These are phyloP conservation scores for Aspergillus brasiliensis DNA, from an alignment of 2,329 filamentous ascomycete species.

Conservation along the genomic window DNA sequence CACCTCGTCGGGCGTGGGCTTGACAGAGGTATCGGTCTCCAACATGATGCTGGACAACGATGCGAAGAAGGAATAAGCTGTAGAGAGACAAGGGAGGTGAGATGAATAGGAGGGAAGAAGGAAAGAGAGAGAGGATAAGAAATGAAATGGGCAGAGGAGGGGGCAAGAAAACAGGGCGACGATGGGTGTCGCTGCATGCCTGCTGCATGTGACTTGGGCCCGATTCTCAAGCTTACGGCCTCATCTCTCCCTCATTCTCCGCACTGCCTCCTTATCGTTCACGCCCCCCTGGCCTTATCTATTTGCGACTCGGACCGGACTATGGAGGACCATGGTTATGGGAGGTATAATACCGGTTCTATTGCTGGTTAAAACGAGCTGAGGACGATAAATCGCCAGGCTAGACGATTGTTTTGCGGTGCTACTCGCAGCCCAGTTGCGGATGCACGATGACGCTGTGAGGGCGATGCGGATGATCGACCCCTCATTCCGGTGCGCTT, in stretches of 20 bases:
- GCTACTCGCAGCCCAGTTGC: not conserved
- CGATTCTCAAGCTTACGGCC: not conserved
- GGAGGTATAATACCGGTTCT: not conserved
- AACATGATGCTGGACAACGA: conserved; percentile 19
- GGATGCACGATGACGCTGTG: conserved; percentile 5
- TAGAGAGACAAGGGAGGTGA: conserved; percentile 2
- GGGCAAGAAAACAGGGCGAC: not conserved
- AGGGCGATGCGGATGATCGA: conserved; percentile 3
- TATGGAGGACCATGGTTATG: not conserved
- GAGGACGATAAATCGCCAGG: not conserved
- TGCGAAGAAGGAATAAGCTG: not conserved
- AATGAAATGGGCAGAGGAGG: not conserved
- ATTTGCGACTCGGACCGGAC: not conserved
- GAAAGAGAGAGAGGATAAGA: conserved; percentile 1
- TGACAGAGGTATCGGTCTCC: conserved; percentile 23
- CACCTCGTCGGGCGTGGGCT: conserved; percentile 21
- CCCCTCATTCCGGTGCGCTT: conserved; percentile 5
- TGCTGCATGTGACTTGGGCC: conserved; percentile 28
- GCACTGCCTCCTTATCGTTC: conserved; percentile 31
- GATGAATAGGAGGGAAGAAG: conserved; percentile 9
- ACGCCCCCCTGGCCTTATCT: conserved; percentile 1
- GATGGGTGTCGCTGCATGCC: conserved; percentile 6
- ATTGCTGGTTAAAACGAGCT: not conserved
- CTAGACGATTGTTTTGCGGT: not conserved
- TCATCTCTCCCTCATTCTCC: conserved; percentile 20